Evolutionary conservation across 1,139 yeast species (phyloP), one percentile per base, ranked within the genome.

Genomic region (Candida smagusa): DNA sequence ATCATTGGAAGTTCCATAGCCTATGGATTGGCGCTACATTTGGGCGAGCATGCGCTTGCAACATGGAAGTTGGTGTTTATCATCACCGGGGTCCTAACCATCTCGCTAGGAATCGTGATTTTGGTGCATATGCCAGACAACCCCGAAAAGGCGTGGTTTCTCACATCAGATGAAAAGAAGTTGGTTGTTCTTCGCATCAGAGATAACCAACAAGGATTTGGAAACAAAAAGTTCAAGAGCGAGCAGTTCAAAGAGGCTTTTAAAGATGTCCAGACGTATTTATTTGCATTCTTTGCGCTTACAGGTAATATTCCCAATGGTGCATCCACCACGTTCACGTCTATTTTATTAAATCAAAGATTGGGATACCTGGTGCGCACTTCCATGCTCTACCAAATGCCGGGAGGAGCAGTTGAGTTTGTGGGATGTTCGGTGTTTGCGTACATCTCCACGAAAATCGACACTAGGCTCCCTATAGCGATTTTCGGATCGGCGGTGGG

Each of bases 151-250:
- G 68, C 69, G 6, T 61, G 64, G 63, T 64, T 58, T 36, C 62
- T 79, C 34, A 60, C 62, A 9, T 71, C 66, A 9, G 61, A 66
- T 24, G 86, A 81, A 45, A 73, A 72, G 37, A 42, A 49, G 9
- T 42, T 59, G 23, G 65, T 59, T 4, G 56, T 59, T 24, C 62
- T 66, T 41, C 47, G 68, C 45, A 52, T 59, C 23, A 58, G 73
- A 53, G 47, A 44, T 1, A 70, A 70, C 43, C 39, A 36, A 13
- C 42, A 39, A 23, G 42, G 40, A 5, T 39, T 39, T 16, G 38
- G 42, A 11, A 36, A 36, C 36, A 37, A 37, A 31, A 42, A 40
- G 36, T 48, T 46, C 37, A 47, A 47, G 37, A 37, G 24, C 42
- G 36, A 42, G 28, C 52, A 49, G 33, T 44, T 49, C 35, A 41